These are phyloP conservation scores for Paramecium biaurelia DNA, from an alignment of 73 alveolate species.

Conservation along the genomic window DNA sequence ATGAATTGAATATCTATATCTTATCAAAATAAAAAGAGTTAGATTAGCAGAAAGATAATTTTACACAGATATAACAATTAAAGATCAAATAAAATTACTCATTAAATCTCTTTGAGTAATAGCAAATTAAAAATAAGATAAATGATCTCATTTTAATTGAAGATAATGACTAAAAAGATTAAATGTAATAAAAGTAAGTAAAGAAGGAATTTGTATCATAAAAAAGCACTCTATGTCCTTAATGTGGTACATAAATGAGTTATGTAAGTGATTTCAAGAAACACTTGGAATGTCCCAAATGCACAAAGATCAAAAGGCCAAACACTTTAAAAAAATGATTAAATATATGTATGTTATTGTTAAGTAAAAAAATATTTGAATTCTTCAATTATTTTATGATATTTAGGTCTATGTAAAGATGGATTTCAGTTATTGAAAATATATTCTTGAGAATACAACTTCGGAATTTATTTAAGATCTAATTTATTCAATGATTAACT, in stretches of 20 bases:
- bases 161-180: not conserved
- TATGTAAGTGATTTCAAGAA: constrained; percentile 60
- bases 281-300: constrained; percentile 51
- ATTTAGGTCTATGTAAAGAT: too few relatives aligned
- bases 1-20: not conserved
- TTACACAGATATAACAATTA: not conserved
- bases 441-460: too few relatives aligned
- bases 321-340: not conserved
- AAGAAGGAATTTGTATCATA: not conserved
- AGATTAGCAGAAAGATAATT: not conserved
- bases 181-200: not conserved
- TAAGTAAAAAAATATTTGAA: not conserved
- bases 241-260: constrained; percentile 36
- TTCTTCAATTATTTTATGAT: too few relatives aligned
- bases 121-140: not conserved
- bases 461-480: too few relatives aligned
- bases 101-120: not conserved
- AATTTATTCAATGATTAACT: too few relatives aligned
- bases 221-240: constrained; percentile 43
- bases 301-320: not conserved
- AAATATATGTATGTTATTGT: not conserved
- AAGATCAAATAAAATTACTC: not conserved
- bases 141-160: not conserved
- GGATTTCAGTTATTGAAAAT: too few relatives aligned
- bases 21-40: not conserved